These are phyloP conservation scores for Hortaea werneckii DNA, from an alignment of 2,329 filamentous ascomycete species.

Conservation along the genomic window DNA sequence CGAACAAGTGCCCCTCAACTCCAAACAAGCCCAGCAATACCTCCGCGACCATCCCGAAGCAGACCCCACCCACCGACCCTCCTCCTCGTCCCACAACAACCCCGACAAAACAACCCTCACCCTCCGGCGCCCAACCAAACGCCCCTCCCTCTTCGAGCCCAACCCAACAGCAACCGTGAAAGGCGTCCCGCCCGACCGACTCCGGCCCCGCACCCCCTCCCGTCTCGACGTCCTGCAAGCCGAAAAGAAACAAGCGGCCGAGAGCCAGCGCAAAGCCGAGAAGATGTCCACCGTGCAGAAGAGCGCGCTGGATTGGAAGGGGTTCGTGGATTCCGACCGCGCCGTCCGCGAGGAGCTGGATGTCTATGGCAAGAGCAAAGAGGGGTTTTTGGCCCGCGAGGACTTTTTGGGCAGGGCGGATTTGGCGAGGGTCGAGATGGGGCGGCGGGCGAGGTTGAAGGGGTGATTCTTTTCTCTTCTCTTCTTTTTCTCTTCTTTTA, in stretches of 20 bases:
- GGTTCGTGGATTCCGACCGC: constrained; percentile 48
- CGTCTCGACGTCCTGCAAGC: constrained; percentile 22
- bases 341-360: constrained; percentile 53
- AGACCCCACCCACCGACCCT: no score
- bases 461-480: constrained; percentile 10
- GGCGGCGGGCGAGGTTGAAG: constrained; percentile 41
- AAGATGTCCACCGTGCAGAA: constrained; percentile 60
- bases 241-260: constrained; percentile 24
- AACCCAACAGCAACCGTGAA: constrained; percentile 40
- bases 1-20: constrained; percentile 42
- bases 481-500: no score
- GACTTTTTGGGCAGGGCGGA: constrained; percentile 53
- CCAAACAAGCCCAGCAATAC: constrained; percentile 46
- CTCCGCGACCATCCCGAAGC: constrained; percentile 34
- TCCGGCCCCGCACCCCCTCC: constrained; percentile 27
- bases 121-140: constrained; percentile 32
- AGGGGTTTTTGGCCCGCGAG: constrained; percentile 51
- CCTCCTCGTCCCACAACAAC: constrained; percentile 4
- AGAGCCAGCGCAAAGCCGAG: constrained; percentile 34
- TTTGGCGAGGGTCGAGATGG: constrained; percentile 46
- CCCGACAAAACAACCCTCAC: constrained; percentile 24
- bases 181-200: constrained; percentile 33
- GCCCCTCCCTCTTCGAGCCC: constrained; percentile 41
- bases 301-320: constrained; percentile 54
- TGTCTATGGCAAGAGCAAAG: constrained; percentile 51